Base-by-base conservation (phyloP, 345 rosid genomes). In the Dovyalis caffra region DNA sequence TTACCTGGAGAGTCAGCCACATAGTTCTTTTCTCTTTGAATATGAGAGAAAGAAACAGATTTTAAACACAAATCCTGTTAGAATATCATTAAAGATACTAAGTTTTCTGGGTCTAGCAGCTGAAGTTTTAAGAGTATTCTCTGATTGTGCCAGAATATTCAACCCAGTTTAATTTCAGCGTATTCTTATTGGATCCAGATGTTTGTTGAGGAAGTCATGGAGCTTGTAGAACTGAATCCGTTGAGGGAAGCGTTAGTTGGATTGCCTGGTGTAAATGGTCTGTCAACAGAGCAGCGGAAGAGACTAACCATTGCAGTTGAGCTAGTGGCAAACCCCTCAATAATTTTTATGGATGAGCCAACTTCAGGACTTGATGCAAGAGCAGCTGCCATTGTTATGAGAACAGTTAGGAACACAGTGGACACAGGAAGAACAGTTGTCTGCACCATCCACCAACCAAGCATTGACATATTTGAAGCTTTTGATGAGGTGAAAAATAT, bases 281-380 rank as follows among this genome's bases (percentile, higher is more conserved):
- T 92, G 29, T 92, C 98, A 28, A 90, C 92, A 0, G 97, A 94
- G 84, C 96, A 94, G 68, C 86, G 98, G 43, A 94, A 94, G 77
- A 83, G 98, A 82, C 86, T 94, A 16, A 94, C 98, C 32, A 92
- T 92, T n/a, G 97, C 98, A 0, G 94, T 92, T 34, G 97, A 94
- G 91, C 87, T 92, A 4, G 98, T 94, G 74, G 97, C 97, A 28
- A 94, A 94, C 80, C 97, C 98, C 11, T 94, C 97, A 1, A 92
- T 92, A 53, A 90, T 92, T 68, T 92, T 94, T 85, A 94, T 94
- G 98, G 98, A 94, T 26, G 97, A 94, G 74, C 98, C 97, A 71
- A 94, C 98, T 75, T 94, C 98, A 35, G 98, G 98, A 37, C 86
- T 94, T 26, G 98, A 94, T 79, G 98, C 98, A 68, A 83, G 98